Conservation (phyloP, 1,139 yeast genomes). For the Tardiomyces blankii region DNA sequence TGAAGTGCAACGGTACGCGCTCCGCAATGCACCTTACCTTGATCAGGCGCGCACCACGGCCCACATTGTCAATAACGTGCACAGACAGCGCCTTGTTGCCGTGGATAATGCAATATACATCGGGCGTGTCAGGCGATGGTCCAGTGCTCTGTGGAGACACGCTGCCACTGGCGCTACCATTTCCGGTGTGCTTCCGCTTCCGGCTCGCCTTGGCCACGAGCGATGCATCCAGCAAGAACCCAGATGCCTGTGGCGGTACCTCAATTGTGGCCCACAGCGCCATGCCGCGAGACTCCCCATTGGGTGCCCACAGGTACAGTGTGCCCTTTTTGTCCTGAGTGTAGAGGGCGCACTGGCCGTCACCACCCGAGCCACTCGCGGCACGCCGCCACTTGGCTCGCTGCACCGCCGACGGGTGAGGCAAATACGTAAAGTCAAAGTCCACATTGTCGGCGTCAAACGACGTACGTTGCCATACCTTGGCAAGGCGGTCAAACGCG, state of each 20-base stretch:
- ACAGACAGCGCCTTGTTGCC: slow-evolving; percentile 38
- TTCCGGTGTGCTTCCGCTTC: too few species aligned
- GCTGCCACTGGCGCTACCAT: too few species aligned
- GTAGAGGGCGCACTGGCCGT: slow-evolving; percentile 38
- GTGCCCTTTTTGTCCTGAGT: slow-evolving; percentile 46
- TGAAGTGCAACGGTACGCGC: background rate
- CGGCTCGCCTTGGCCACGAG: background rate
- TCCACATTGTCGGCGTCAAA: slow-evolving; percentile 56
- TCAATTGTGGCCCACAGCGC: slow-evolving; percentile 47
- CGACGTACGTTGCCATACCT: slow-evolving; percentile 68
- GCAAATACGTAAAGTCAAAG: slow-evolving; percentile 60
- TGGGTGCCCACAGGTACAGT: slow-evolving; percentile 65
- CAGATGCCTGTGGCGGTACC: slow-evolving; percentile 7
- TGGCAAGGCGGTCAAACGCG: slow-evolving; percentile 51
- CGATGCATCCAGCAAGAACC: background rate
- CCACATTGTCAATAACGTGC: slow-evolving; percentile 42
- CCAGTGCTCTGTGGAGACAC: too few species aligned
- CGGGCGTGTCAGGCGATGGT: background rate
- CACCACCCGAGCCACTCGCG: slow-evolving; percentile 24
- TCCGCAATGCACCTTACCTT: slow-evolving; percentile 7
- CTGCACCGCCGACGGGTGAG: slow-evolving; percentile 51
- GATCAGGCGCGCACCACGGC: slow-evolving; percentile 24
- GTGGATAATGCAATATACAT: slow-evolving; percentile 10
- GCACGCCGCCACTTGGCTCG: slow-evolving; percentile 43
- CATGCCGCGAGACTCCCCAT: slow-evolving; percentile 51